These are phyloP conservation scores for Termitomyces titanicus DNA, from an alignment of 768 basidiomycete species.

Conservation along the genomic window DNA sequence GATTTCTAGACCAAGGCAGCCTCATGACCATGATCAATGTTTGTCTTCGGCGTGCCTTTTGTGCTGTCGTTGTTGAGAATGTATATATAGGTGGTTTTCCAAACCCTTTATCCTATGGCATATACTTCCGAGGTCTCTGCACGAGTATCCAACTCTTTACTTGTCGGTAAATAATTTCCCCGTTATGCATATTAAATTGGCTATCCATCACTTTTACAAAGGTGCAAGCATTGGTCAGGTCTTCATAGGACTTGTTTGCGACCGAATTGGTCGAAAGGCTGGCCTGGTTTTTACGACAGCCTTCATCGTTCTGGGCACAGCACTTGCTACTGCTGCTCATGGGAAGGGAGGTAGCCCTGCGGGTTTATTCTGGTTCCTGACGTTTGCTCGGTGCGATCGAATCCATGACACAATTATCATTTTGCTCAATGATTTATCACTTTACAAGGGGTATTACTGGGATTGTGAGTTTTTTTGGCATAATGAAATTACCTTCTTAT, in stretches of 20 bases:
- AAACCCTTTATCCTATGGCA: constrained; percentile 54
- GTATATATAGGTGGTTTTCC: constrained; percentile 46
- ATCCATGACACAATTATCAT: constrained; percentile 20
- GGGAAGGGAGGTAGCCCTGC: constrained; percentile 50
- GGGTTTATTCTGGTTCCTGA: constrained; percentile 75
- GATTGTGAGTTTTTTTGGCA: constrained; percentile 28
- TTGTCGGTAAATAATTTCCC: constrained; percentile 53
- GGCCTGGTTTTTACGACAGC: constrained; percentile 67
- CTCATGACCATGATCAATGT: constrained; percentile 70
- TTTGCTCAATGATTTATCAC: background rate
- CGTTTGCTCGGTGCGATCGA: constrained; percentile 42
- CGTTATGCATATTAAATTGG: constrained; percentile 21
- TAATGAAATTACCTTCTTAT: constrained; percentile 15
- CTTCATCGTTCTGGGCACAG: constrained; percentile 67
- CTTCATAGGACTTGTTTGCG: constrained; percentile 65
- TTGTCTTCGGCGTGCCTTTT: background rate
- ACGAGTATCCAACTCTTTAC: constrained; percentile 64
- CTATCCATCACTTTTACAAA: constrained; percentile 6
- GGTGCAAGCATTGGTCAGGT: constrained; percentile 48
- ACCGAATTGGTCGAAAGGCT: constrained; percentile 71
- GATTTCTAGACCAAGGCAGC: constrained; percentile 52
- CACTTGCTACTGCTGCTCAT: constrained; percentile 64
- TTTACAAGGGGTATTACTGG: constrained; percentile 52
- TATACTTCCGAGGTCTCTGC: constrained; percentile 65
- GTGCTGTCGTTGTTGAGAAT: background rate